Base-by-base conservation (phyloP, 306 rosid species). In the Ormosia semicastrata region DNA sequence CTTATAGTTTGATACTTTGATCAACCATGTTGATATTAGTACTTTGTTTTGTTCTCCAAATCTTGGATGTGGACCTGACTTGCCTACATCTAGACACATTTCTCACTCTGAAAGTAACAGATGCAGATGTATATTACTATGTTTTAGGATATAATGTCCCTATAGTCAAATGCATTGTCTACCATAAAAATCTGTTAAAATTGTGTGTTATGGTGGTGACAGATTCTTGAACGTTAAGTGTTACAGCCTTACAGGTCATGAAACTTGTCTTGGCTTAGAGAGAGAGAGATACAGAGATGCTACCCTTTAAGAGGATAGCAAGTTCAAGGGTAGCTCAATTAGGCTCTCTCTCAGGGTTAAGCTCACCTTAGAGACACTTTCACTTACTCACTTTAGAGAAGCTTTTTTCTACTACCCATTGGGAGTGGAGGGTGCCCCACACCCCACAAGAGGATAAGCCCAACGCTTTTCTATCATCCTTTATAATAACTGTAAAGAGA, bases 11-110 rank as follows among this genome's bases (percentile, higher is more conserved):
- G 65, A 54, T 56, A 43, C 68, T 73, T 74, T 17, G 65, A 63
- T 69, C 66, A 83, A 65, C 73, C 12, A 1, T 70, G 53, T 30
- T 83, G 36, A 73, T 46, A 75, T 4, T 49, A 63, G 24, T 44
- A 66, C 30, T 57, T 24, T 29, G 15, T 18, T 58, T 82, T 74
- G 24, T 58, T 59, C n/a, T 60, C 18, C 10, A 7, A 29, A 11
- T 56, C 8, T 69, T 56, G 13, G 3, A 43, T 68, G 53, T 47
- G 65, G 30, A 47, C 62, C 54, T 67, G 32, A 17, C 78, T 40
- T 75, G 57, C 8, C 1, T 30, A 40, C 3, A 5, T 24, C 13
- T 11, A 39, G 33, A 3, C 40, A 68, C 12, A 46, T 29, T 18
- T 34, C 12, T 69, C 40, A 65, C 17, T 2, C 30, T n/a, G 30